Base-by-base conservation (phyloP, 148 eudicot genomes). In the Diospyros lotus region DNA sequence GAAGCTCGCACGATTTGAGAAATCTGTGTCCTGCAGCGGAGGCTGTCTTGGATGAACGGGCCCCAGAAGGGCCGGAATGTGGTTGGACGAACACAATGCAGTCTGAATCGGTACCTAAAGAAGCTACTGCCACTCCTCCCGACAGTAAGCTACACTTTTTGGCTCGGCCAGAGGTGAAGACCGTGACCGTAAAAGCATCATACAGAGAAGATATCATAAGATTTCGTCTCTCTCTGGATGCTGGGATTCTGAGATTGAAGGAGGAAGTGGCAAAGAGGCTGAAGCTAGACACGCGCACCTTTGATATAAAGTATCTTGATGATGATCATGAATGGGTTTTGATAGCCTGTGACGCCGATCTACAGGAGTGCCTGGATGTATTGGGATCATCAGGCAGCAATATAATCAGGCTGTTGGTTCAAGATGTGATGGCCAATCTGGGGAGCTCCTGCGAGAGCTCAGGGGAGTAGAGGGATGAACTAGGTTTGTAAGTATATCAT, bases 1-100 rank as follows among this genome's bases (percentile, higher is more conserved):
- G 90, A 75, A 87, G 97, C 83, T 86, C 89, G 42, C 90, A 89
- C 77, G 95, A 94, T 83, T 68, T 89, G 8, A 69, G 80, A 68
- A 87, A 86, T 73, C 85, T 91, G 1, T 85, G 88, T 44, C 80
- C 84, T 53, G 74, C 71, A 14, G 76, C 68, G 5, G 86, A 84
- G 14, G 66, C 75, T 56, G 75, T 76, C 54, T 64, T 80, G 56
- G 89, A 86, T 53, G 88, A 88, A 61, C 61, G 56, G 42, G 70
- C 80, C 10, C 79, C 76, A 1, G 87, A 44, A 17, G 4, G 74
- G 18, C 4, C 28, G 28, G 28, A 28, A 28, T 28, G 12, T 10
- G 10, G 60, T 56, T 56, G 60, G 60, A 11, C 60, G 12, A 56
- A 56, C 60, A 11, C 17, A 14, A 10, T 2, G 6, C 41, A 44